A percentile compares a stretch with the other conserved stretches of the same genome.
Conservation (phyloP, 495 filamentous ascomycete species). For the Aspergillus indologenus region DNA sequence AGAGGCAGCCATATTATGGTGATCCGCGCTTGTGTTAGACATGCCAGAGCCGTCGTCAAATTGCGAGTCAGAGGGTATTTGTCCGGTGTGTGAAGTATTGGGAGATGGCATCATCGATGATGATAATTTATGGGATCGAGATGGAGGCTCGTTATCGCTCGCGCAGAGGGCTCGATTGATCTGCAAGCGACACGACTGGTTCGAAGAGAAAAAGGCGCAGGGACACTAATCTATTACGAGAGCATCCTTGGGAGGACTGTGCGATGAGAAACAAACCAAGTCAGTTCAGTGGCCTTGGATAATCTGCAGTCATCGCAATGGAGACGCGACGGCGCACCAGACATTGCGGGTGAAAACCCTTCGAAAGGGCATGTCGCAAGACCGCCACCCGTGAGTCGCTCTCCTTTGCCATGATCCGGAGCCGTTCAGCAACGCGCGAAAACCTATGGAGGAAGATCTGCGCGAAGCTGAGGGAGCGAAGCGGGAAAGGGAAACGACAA, state of each 20-base stretch:
- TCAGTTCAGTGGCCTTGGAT: conserved; percentile 18
- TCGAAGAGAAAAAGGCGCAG: conserved; percentile 4
- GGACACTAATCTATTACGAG: conserved; percentile 21
- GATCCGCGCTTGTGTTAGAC: conserved; percentile 22
- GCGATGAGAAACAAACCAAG: conserved; percentile 17
- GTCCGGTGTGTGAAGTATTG: conserved; percentile 28
- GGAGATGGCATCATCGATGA: conserved; percentile 40
- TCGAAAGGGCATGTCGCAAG: conserved; percentile 9
- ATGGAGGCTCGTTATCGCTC: conserved; percentile 19
- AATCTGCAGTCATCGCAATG: conserved; percentile 7
- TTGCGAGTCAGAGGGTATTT: conserved; percentile 27
- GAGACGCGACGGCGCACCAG: conserved; percentile 20
- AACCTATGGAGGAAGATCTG: conserved; percentile 1
- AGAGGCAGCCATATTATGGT: conserved; percentile 24
- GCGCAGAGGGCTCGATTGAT: conserved; percentile 15
- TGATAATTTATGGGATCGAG: neutral
- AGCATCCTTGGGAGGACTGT: conserved; percentile 37
- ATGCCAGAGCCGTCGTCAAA: conserved; percentile 22
- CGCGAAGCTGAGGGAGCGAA: conserved; percentile 8
- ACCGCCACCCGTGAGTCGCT: neutral
- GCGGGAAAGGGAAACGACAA: conserved; percentile 2
- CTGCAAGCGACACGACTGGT: conserved; percentile 21
- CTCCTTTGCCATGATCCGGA: neutral
- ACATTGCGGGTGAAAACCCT: conserved; percentile 5
- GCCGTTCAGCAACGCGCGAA: conserved; percentile 1